Conservation (phyloP, 169 alveolate species). For the Plasmodium billcollinsi region DNA sequence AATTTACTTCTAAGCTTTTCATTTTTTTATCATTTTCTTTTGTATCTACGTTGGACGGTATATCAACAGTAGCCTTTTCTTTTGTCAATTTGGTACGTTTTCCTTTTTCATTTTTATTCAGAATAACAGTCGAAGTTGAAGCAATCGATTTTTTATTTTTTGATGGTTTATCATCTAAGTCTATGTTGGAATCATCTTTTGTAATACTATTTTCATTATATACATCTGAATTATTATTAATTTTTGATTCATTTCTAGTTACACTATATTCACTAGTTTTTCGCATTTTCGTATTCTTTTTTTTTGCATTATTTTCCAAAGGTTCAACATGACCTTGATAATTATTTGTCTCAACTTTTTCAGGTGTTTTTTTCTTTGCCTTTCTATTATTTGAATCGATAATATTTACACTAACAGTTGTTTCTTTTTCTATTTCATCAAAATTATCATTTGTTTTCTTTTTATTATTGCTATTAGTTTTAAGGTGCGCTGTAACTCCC, state of each 20-base stretch:
- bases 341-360: conserved; percentile 33
- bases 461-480: conserved; percentile 14
- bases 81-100: conserved; percentile 25
- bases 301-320: conserved; percentile 22
- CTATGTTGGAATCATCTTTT: conserved; percentile 5
- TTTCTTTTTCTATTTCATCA: conserved; percentile 11
- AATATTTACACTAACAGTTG: neutral
- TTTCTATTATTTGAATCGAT: neutral
- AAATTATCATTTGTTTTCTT: conserved; percentile 17
- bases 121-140: conserved; percentile 10
- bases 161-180: conserved; percentile 20
- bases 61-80: neutral
- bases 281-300: conserved; percentile 17
- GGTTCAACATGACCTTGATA: neutral
- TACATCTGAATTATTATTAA: conserved; percentile 20
- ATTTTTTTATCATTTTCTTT: conserved; percentile 59
- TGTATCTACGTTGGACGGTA: conserved; percentile 40
- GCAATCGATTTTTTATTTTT: conserved; percentile 37
- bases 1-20: conserved; percentile 30
- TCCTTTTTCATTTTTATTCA: conserved; percentile 44
- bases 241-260: conserved; percentile 49
- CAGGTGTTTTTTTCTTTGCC: conserved; percentile 28
- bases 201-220: conserved; percentile 22
- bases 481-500: conserved; percentile 10
- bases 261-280: conserved; percentile 41